Base-by-base conservation (phyloP, 2,329 filamentous ascomycete species). In the Pseudocercospora musae region DNA sequence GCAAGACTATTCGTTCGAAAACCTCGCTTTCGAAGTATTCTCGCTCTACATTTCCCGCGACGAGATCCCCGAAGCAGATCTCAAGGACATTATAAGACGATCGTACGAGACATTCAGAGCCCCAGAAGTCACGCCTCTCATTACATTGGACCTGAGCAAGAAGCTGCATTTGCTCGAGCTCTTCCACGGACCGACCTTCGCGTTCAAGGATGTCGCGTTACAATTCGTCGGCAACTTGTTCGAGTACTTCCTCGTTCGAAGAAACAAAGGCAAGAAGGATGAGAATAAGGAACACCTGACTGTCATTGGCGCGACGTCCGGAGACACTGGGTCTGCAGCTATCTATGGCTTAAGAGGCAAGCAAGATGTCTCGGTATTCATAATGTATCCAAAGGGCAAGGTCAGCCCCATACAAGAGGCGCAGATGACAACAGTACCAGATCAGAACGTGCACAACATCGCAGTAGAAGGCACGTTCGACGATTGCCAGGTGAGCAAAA, bases 141-240 rank as follows among this genome's bases (percentile, higher is more conserved):
- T 91, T 48, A 86, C 89, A n/a, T 82, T 97, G 58, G 85, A 94
- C 73, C 81, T 85, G 71, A 76, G 82, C 64, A 82, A 85, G 69
- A 89, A 94, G 74, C 81, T 97, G 46, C 87, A 96, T 74, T 82
- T 97, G 60, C 85, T 99, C 33, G 95, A 99, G 78, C 85, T 99
- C 48, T 99, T 98, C 83, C 94, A 98, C 76, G 95, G 95, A 1
- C 95, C 93, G 4, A 98, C 89, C 0, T 97, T 92, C 75, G 90
- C 94, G 1, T 98, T 98, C 82, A 96, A 98, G 79, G 94, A 98
- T 77, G 90, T 93, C 57, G 93, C 93, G 15, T 81, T 98, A 65
- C 94, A 98, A 71, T 95, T 97, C 74, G 80, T 99, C 1, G 95
- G 95, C n/a, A 98, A 99, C 73, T 82, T 99, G 2, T 98, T 96